Base-by-base conservation (phyloP, 2,329 filamentous ascomycete species). In the Colletotrichum somersetense region DNA sequence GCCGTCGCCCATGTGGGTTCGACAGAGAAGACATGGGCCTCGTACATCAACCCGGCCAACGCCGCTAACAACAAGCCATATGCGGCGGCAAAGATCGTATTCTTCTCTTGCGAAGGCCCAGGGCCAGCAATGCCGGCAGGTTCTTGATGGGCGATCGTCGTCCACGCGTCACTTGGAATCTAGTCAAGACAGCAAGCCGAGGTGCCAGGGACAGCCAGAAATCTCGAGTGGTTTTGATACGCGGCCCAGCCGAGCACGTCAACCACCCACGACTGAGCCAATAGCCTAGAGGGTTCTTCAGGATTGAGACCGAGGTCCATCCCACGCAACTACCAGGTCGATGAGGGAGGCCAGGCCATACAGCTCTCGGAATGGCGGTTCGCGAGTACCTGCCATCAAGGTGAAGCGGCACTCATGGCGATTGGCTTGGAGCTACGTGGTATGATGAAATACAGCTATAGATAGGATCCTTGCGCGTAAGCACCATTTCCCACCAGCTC, bases 21-120 rank as follows among this genome's bases (percentile, higher is more conserved):
- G 1, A 44, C 48, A 1, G 62, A 58, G 26, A 71, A 73, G 38
- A 48, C 61, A 16, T 71, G 11, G 7, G 50, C 62, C 26, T 40
- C 66, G 1, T 26, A 62, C 8, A 62, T 72, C 33, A 62, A 64
- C 14, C 14, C 53, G 5, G 40, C 66, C 16, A 48, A 66, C 23
- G 33, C 56, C 5, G 12, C 46, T 5, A 58, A 62, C 35, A 23
- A 46, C 33, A 58, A 53, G 30, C 38, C 6, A 20, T 30, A 26
- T 38, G 18, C 70, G 12, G 56, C 66, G 18, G 66, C 66, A 16
- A 69, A 62, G 40, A 33, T 69, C 11, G 61, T 66, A 20, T 72
- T 69, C 35, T 72, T 61, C 55, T 16, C 26, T 6, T 35, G 62
- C 14, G 44, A 33, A 33, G 70, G 61, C n/a, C 62, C 66, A 6